Base-by-base conservation (phyloP, 768 basidiomycete genomes). In the Suillus paluster region DNA sequence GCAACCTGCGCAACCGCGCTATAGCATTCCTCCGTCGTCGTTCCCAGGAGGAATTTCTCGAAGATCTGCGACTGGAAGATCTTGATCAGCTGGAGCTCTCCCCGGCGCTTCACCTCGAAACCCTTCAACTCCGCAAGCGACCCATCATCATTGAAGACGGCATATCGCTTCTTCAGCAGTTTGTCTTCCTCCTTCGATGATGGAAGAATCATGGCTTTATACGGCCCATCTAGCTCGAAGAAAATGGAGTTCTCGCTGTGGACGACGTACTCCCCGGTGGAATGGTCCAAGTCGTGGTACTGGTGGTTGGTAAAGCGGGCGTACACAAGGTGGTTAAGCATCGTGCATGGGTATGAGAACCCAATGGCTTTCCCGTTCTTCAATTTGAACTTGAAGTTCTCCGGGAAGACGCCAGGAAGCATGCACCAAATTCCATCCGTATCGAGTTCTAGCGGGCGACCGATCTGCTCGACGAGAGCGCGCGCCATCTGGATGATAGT, bases 361-460 rank as follows among this genome's bases (percentile, higher is more conserved):
- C 82, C 80, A 65, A 98, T 87, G 8, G 89, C 79, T 80, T 98
- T 98, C 62, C 97, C 97, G 68, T 84, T 90, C 49, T 81, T 80
- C 62, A 98, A 83, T 71, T 95, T 89, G 83, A 99, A 98, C 74
- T 89, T 90, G 87, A 98, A 99, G 76, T 97, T 94, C 77, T 99
- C 97, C 3, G 97, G 97, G 76, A 99, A 99, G 14, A 95, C 86
- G 4, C 94, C 95, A 5, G 97, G 97, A 25, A 99, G 87, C 97
- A 99, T 99, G 77, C 97, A 99, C 97, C 97, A 99, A 66, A 99
- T 99, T 65, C 97, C 97, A 76, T 99, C 97, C 15, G 97, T 99
- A 74, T 99, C 97, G 67, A 99, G 78, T 71, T 99, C 97, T 57
- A 99, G 86, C 1, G 97, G 97, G 9, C 97, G 88, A 4, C 97